Conservation (phyloP, 768 basidiomycete genomes). For the Lentinula boryana region DNA sequence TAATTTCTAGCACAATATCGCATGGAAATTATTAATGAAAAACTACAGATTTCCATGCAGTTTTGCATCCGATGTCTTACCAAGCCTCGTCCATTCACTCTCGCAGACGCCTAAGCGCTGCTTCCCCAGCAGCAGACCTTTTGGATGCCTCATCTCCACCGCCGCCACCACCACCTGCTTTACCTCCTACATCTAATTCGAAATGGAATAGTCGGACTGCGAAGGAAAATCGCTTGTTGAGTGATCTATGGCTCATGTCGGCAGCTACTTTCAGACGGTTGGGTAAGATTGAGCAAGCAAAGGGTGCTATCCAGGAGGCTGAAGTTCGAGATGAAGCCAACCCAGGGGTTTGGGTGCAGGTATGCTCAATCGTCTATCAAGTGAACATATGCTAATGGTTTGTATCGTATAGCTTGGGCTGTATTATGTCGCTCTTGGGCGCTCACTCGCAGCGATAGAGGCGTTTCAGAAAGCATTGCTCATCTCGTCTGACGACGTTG, state of each 20-base stretch:
- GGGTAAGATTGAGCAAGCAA: constrained; percentile 86
- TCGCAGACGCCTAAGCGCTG: constrained; percentile 50
- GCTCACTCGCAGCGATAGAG: constrained; percentile 58
- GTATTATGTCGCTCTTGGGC: constrained; percentile 58
- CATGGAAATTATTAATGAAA: not conserved
- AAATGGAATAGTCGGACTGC: constrained; percentile 38
- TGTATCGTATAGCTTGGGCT: constrained; percentile 56
- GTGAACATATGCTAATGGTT: not conserved
- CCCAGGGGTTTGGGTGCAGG: constrained; percentile 93
- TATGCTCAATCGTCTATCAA: constrained; percentile 25
- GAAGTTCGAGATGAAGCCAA: constrained; percentile 85
- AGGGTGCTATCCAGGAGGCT: constrained; percentile 91
- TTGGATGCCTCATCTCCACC: constrained; percentile 34
- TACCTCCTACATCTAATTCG: constrained; percentile 24
- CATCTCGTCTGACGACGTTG: constrained; percentile 70
- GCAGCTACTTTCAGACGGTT: constrained; percentile 90
- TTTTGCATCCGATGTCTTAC: constrained; percentile 53
- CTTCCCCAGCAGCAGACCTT: constrained; percentile 24
- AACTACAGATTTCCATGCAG: constrained; percentile 59
- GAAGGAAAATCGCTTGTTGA: constrained; percentile 65
- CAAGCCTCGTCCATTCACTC: constrained; percentile 85
- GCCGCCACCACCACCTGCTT: constrained; percentile 41
- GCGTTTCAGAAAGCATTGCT: constrained; percentile 88
- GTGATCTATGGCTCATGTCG: constrained; percentile 89
- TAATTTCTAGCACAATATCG: not conserved